phyloP scores from a whole-genome alignment of 129 eudicot species.

The Centrapalus pauciflorus region DNA sequence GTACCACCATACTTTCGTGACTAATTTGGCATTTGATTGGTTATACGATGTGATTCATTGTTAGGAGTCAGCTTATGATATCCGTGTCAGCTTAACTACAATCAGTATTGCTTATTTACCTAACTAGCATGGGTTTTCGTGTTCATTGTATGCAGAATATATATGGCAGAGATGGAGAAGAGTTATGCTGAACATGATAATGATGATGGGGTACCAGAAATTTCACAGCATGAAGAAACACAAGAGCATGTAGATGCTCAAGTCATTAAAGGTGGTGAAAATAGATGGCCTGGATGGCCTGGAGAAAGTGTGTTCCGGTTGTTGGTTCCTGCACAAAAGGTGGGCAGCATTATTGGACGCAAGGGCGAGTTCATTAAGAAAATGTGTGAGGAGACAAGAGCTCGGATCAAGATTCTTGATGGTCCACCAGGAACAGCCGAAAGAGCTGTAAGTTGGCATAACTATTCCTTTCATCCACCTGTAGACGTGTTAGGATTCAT shows the following conservation, averaged over 20 bases:
- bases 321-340: constrained; percentile 59
- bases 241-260: not conserved
- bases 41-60: not conserved
- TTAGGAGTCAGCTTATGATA: not conserved
- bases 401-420: constrained; percentile 63
- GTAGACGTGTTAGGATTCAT: not conserved
- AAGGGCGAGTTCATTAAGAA: constrained; percentile 63
- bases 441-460: constrained; percentile 48
- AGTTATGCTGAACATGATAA: not conserved
- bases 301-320: constrained; percentile 60
- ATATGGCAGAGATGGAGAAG: not conserved
- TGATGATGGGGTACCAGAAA: not conserved
- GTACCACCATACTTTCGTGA: not conserved
- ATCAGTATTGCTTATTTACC: too few relatives aligned
- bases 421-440: constrained; percentile 56
- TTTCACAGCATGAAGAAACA: not conserved
- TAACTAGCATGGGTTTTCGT: not conserved
- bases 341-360: constrained; percentile 58
- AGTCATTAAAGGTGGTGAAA: constrained; percentile 9
- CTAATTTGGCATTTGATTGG: not conserved
- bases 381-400: constrained; percentile 55
- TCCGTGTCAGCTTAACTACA: not conserved
- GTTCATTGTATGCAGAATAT: not conserved
- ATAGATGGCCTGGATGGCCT: constrained; percentile 82
- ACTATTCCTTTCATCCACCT: not conserved